Evolutionary conservation across 2,329 filamentous ascomycete species (phyloP), one percentile per base, ranked within the genome.

Genomic region (Fusarium sulawesiense): DNA sequence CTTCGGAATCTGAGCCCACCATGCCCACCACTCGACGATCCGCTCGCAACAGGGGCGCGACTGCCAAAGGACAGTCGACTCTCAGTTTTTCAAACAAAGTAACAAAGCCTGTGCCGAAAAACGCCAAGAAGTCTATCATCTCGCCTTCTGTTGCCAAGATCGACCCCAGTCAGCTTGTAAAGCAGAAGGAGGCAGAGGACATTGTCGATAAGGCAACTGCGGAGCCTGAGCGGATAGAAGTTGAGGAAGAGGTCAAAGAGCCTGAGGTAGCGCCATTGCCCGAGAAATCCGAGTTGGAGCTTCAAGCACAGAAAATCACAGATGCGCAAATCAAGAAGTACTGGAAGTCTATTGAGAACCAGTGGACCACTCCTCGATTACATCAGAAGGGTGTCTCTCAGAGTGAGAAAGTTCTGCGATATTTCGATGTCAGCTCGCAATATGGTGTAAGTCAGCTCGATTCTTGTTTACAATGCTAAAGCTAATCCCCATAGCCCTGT

Each of bases 401-500:
- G 47, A 86, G 91, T 59, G 94, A 98, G 85, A 97, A 95, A 84
- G 89, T 98, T 27, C 80, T 98, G 75, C 86, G 95, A 68, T 93
- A 97, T 78, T 99, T 96, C 81, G 96, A 99, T 78, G 91, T 97
- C 71, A 96, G 91, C 76, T 93, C 88, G 64, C 93, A 97, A 76
- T 99, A 93, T 79, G 96, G 96, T 60, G 94, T 97, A 88, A 83
- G 92, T 89, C n/a, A n/a, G 16, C 30, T 45, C 21, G 13, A 9
- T 16, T 23, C n/a, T 20, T 21, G 20, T 14, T 14, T 7, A 20
- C 21, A 42, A 12, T 25, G 5, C 32, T 40, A 14, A 29, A 61
- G n/a, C 63, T 66, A 56, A 66, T 16, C 14, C 40, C 18, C 27
- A 46, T 25, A 66, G 93, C 96, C 96, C 3, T 97, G 93, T 76